These are phyloP conservation scores for Centaurea solstitialis DNA, from an alignment of 129 eudicot genomes.

Conservation along the genomic window DNA sequence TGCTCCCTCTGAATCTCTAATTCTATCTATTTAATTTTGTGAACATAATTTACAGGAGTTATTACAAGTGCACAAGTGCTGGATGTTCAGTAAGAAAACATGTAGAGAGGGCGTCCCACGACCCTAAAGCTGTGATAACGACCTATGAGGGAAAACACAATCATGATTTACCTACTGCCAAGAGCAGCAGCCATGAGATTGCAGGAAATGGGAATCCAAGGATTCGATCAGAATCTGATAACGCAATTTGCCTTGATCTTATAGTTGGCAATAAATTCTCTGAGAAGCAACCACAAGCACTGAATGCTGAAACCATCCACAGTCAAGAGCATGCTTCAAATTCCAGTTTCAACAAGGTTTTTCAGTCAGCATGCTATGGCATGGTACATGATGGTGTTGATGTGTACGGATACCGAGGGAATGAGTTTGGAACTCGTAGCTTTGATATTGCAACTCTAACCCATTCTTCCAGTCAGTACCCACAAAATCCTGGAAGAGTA, in stretches of 20 bases:
- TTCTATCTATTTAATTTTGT: background rate
- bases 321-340: constrained; percentile 20
- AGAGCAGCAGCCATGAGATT: constrained; percentile 50
- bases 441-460: constrained; percentile 43
- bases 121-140: constrained; percentile 83
- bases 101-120: constrained; percentile 92
- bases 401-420: constrained; percentile 48
- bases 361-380: constrained; percentile 46
- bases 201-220: constrained; percentile 29
- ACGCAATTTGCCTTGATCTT: constrained; percentile 63
- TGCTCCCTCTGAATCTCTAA: background rate
- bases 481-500: constrained; percentile 49
- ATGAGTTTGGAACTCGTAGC: constrained; percentile 40
- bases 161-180: constrained; percentile 81
- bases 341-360: constrained; percentile 36
- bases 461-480: constrained; percentile 47
- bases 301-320: constrained; percentile 26
- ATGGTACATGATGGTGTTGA: constrained; percentile 48
- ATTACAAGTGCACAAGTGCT: constrained; percentile 81
- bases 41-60: constrained; percentile 57
- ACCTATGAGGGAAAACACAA: constrained; percentile 87
- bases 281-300: constrained; percentile 21
- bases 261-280: constrained; percentile 57
- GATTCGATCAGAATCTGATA: constrained; percentile 39
- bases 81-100: constrained; percentile 88